Evolutionary conservation across 129 eudicot genomes (phyloP).

Genomic region (Lactuca saligna): DNA sequence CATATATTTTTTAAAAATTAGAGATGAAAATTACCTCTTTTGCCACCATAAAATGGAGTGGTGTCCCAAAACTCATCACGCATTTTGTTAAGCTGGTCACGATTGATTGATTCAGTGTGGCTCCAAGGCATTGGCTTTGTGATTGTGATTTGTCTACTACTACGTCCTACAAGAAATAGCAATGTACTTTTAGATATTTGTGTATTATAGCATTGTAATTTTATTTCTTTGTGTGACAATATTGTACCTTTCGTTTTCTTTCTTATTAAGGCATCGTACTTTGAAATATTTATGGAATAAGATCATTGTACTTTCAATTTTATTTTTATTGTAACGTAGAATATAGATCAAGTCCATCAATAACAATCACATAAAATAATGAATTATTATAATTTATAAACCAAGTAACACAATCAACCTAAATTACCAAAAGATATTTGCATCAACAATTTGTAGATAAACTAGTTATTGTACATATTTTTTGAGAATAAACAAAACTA

Average conservation of each 20-base stretch:
- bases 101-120: conserved; percentile 58
- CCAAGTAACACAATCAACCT: neutral
- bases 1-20: neutral
- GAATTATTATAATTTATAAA: no score
- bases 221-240: no score
- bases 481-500: neutral
- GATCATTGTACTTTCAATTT: neutral
- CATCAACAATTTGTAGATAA: neutral
- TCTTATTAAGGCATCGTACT: no score
- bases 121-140: conserved; percentile 70
- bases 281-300: no score
- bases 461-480: neutral
- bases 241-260: no score
- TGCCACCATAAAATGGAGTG: conserved; percentile 69
- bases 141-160: conserved; percentile 16
- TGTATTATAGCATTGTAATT: no score
- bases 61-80: conserved; percentile 84
- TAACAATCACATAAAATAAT: neutral
- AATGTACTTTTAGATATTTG: neutral
- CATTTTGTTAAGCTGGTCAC: conserved; percentile 52
- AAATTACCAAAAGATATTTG: neutral
- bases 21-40: conserved; percentile 39
- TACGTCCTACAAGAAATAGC: neutral
- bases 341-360: neutral
- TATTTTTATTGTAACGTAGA: neutral